These are phyloP conservation scores for Neurospora sp. DNA, from an alignment of 495 filamentous ascomycete genomes.

Conservation along the genomic window DNA sequence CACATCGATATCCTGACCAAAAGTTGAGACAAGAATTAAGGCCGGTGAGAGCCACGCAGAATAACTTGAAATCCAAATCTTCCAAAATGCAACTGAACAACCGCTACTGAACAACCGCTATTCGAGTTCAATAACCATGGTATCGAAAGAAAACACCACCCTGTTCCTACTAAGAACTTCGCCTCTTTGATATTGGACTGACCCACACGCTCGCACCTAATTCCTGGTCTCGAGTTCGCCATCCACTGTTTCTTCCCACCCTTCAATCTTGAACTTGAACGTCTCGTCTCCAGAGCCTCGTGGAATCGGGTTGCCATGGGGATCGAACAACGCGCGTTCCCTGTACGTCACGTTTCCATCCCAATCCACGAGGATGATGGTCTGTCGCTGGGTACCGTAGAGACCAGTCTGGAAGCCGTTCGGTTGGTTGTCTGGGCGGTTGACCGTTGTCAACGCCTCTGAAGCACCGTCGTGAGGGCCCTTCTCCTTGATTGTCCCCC, in stretches of 20 bases:
- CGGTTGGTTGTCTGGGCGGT: constrained; percentile 18
- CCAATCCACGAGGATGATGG: constrained; percentile 66
- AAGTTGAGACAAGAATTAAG: not conserved
- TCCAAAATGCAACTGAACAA: not conserved
- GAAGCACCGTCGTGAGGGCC: constrained; percentile 3
- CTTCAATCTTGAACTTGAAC: constrained; percentile 55
- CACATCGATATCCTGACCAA: not conserved
- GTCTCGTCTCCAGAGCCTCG: constrained; percentile 49
- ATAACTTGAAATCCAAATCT: not conserved
- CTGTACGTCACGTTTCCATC: constrained; percentile 68
- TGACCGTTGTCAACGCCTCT: constrained; percentile 17
- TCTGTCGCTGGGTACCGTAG: constrained; percentile 95
- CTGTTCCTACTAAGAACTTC: not conserved
- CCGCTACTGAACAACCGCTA: not conserved
- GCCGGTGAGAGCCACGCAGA: not conserved
- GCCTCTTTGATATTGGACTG: not conserved
- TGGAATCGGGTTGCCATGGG: constrained; percentile 48
- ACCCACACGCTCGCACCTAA: not conserved
- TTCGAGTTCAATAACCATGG: not conserved
- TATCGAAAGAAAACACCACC: not conserved
- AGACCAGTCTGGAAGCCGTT: constrained; percentile 43
- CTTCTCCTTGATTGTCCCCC: constrained; percentile 6
- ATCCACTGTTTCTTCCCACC: constrained; percentile 19
- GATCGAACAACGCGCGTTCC: constrained; percentile 76
- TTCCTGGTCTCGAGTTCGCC: not conserved